Conservation (phyloP, 2,329 filamentous ascomycete genomes). For the Diaporthe velutina region DNA sequence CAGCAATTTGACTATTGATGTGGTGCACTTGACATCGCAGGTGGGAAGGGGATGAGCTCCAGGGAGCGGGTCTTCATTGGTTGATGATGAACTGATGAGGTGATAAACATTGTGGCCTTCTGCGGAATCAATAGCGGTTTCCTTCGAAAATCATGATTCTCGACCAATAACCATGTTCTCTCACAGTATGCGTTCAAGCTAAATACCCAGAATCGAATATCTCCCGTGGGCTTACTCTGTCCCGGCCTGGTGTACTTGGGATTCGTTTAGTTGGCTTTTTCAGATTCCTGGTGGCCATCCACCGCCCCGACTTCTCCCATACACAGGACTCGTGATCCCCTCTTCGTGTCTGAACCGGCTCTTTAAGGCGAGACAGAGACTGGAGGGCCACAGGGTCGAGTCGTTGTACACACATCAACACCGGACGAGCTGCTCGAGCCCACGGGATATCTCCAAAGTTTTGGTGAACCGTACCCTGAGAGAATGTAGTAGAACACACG, state of each 20-base stretch:
- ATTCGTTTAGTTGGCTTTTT: background rate
- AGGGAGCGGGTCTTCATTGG: background rate
- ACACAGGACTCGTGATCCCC: background rate
- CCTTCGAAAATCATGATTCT: background rate
- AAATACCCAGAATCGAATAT: background rate
- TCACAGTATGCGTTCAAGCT: background rate
- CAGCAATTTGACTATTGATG: background rate
- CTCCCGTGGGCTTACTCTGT: background rate
- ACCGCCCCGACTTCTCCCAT: background rate
- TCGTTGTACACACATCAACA: slow-evolving; percentile 2
- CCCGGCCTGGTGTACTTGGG: background rate
- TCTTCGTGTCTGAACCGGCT: background rate
- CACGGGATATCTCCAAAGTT: slow-evolving; percentile 38
- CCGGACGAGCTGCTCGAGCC: slow-evolving; percentile 17
- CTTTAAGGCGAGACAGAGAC: background rate
- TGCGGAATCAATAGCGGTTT: too few relatives aligned
- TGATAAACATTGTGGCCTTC: background rate
- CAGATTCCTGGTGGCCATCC: background rate
- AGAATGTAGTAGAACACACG: slow-evolving; percentile 40
- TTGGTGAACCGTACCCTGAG: slow-evolving; percentile 38
- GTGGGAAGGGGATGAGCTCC: background rate
- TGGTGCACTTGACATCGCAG: background rate
- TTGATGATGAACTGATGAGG: background rate
- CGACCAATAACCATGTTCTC: background rate
- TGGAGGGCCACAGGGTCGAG: background rate